Base-by-base conservation (phyloP, 2,329 filamentous ascomycete species). In the Fusarium compactum region DNA sequence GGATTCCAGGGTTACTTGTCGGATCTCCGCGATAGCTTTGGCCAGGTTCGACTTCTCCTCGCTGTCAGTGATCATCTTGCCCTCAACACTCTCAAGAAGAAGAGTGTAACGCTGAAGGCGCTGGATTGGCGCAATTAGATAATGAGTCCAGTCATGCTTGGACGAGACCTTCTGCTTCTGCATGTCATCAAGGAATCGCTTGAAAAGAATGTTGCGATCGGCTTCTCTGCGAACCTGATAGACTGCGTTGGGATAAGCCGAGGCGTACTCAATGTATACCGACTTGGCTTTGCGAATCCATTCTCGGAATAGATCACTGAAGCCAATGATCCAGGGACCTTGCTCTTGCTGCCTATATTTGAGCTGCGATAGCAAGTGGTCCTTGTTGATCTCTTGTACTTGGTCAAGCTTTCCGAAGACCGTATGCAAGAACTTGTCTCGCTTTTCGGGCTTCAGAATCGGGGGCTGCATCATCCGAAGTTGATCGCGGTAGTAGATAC, bases 331-430 rank as follows among this genome's bases (percentile, higher is more conserved):
- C 90, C 94, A 99, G 0, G 96, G 96, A 0, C 96, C 96, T 82
- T 99, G 95, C 78, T 98, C 96, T 76, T 96, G 92, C 79, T 99
- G 96, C 27, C 96, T 90, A 78, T 98, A 99, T 77, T 98, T 98
- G 74, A 99, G 87, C 79, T 98, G 95, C 3, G 95, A 92, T 25
- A 99, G 83, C 22, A 99, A 87, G 78, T 96, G 91, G 68, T 98
- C 95, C 79, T 97, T 96, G 80, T 98, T 98, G 74, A 95, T 94
- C 71, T 91, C 90, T 77, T 95, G 92, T 38, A 99, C 93, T 1
- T 90, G 89, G 70, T 98, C 95, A 2, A 96, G 89, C 76, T 94
- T 96, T 54, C 96, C 94, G 79, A 99, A 99, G 0, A 98, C 95
- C 40, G 92, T 91, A 18, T 86, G 85, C 64, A 98, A 81, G 79